Conservation (phyloP, 805 yeast genomes). For the Pichia nakasei region DNA sequence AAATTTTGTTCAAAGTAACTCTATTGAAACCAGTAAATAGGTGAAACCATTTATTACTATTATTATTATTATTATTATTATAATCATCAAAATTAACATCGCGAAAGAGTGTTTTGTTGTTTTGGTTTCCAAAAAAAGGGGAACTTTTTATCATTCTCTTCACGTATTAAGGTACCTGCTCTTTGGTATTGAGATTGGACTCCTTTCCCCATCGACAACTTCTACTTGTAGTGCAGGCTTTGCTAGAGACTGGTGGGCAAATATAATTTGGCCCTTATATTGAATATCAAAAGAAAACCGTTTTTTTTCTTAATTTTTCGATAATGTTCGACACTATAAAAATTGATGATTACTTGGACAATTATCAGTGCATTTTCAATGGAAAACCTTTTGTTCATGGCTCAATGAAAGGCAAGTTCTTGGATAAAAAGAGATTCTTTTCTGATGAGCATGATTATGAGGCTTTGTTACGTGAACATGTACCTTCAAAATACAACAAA, state of each 20-base stretch:
- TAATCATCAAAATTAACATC: too few relatives aligned
- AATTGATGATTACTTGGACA: constrained; percentile 20
- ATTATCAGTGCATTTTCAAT: constrained; percentile 20
- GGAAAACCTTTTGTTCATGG: constrained; percentile 24
- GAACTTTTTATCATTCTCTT: neutral
- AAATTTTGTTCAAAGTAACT: too few relatives aligned
- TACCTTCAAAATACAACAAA: constrained; percentile 21
- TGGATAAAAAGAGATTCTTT: constrained; percentile 16
- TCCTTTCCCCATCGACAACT: neutral
- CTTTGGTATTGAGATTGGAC: too few relatives aligned
- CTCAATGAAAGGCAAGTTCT: constrained; percentile 21
- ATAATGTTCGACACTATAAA: constrained; percentile 24
- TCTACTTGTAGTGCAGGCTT: neutral
- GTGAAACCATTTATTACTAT: too few relatives aligned
- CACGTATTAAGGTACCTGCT: neutral
- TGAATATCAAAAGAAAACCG: too few relatives aligned
- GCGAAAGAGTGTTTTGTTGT: too few relatives aligned
- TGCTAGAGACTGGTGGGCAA: neutral
- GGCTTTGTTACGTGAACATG: constrained; percentile 19
- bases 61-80: too few relatives aligned
- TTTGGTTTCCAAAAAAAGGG: too few relatives aligned
- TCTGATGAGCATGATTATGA: constrained; percentile 23
- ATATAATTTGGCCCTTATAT: too few relatives aligned
- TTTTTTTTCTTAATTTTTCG: neutral
- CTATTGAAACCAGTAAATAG: too few relatives aligned